Evolutionary conservation across 768 basidiomycete species (phyloP), one percentile per base, ranked within the genome.

Genomic region (Cyclocybe aegerita): DNA sequence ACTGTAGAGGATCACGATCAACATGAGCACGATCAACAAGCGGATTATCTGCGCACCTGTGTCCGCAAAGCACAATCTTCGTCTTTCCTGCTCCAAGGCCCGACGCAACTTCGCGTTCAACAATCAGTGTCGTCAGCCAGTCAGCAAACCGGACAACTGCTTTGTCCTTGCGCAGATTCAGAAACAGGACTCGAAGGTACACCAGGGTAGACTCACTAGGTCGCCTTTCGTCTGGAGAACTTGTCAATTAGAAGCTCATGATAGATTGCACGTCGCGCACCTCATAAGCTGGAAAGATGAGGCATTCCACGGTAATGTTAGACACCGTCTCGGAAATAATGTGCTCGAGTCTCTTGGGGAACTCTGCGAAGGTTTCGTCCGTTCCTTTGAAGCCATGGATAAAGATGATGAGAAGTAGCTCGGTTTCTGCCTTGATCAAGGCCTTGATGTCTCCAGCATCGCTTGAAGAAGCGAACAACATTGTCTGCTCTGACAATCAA

Each of bases 211-310:
- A 73, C 83, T 57, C 62, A 94, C 93, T 67, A 97, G 70, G 48
- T 94, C 87, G 39, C 94, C 94, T 68, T 92, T 93, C 6, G 94
- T 96, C 88, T 93, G 48, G 7, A 32, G 35, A 23, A 23, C 23
- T 23, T 23, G 3, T 23, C 23, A 31, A 37, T 43, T 17, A 54
- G 37, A 42, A 42, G 29, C 32, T 17, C 8, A 23, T 35, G 33
- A 40, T 47, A 17, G 46, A 32, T 32, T 35, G 5, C 36, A 39
- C 44, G 14, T 8, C 12, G 50, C 73, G 51, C 56, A 89, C 90
- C 77, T 97, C 90, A 58, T 96, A 98, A 1, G 83, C 85, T 16
- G 94, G 94, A 61, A 96, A 97, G 10, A 92, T 74, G n/a, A 86
- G 68, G 53, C 80, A 87, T 64, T 95, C 89, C 8, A 90, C 82